Base-by-base conservation (phyloP, 169 alveolate species). In the Plasmodium relictum region DNA sequence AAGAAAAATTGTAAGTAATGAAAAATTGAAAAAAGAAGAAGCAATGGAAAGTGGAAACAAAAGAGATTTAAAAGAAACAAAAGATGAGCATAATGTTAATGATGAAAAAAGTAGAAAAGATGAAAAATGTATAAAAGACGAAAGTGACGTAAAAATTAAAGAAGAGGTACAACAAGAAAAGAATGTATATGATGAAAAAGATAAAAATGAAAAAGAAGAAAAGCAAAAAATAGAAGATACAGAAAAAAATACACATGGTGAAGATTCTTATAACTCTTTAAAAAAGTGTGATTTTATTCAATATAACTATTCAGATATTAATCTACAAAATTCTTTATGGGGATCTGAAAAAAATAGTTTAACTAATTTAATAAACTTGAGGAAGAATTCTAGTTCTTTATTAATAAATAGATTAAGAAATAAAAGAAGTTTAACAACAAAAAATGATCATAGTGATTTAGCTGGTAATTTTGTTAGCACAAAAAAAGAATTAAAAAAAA, bases 361-460 rank as follows among this genome's bases (percentile, higher is more conserved):
- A 54, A 71, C 85, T 54, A 83, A 24, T 56, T 68, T 83, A 83
- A 54, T 83, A 50, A 83, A 83, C 59, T 44, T 61, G 45, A 83
- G 83, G 68, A 83, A 83, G 39, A 72, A 68, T 61, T 83, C 91
- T 22, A 83, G 70, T 56, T 68, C 73, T 10, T 12, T 68, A 54
- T 59, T 68, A 68, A 3, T 83, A 41, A 68, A 42, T 41, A 42
- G 91, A 54, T 62, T 83, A 62, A 83, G 85, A 45, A 71, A 71
- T 83, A 83, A 83, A 56, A 83, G 91, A 52, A 83, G 91, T 59
- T 62, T 83, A 31, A 83, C 69, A 6, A 12, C 76, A 48, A 83
- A 83, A 54, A 83, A 83, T 68, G 72, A 83, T 54, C 54, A 66
- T 18, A 83, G 68, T 31, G 39, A 66, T 37, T 42, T 83, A 68